phyloP scores from a whole-genome alignment of 148 eudicot species.

The Talinum fruticosum region DNA sequence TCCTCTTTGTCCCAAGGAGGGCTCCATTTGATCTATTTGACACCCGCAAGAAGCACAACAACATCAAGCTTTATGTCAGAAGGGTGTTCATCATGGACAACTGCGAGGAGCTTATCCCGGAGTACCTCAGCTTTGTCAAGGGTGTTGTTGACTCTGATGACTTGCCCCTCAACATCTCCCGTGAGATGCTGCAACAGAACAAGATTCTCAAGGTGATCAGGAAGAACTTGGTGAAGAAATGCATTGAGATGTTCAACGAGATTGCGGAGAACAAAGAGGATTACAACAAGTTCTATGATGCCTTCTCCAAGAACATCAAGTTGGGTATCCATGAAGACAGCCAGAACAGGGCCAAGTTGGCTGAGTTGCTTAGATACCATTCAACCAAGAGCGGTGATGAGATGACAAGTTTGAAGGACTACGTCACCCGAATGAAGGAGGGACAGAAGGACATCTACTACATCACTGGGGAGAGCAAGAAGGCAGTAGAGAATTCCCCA shows the following conservation, averaged over 20 bases:
- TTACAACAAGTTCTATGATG: constrained; percentile 81
- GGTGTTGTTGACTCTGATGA: constrained; percentile 93
- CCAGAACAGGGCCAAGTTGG: constrained; percentile 72
- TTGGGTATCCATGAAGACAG: constrained; percentile 88
- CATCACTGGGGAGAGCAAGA: constrained; percentile 86
- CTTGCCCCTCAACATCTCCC: constrained; percentile 82
- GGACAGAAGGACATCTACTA: constrained; percentile 86
- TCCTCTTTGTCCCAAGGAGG: constrained; percentile 75
- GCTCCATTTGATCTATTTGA: constrained; percentile 89
- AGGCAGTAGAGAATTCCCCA: constrained; percentile 89
- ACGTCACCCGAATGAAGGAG: constrained; percentile 89
- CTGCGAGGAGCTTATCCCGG: constrained; percentile 86
- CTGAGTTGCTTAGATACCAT: constrained; percentile 71
- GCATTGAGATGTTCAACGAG: constrained; percentile 88
- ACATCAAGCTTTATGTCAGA: too few species aligned
- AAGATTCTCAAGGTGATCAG: constrained; percentile 88
- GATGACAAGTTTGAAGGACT: constrained; percentile 76
- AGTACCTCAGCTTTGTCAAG: constrained; percentile 86
- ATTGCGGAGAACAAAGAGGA: constrained; percentile 92
- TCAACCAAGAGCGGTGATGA: constrained; percentile 90
- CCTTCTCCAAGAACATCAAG: constrained; percentile 79
- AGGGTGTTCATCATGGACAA: constrained; percentile 94
- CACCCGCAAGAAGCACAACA: constrained; percentile 81
- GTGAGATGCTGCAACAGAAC: constrained; percentile 89
- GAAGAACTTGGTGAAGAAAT: constrained; percentile 88